Conservation (phyloP, 805 yeast species). For the Zygosaccharomyces bailii region DNA sequence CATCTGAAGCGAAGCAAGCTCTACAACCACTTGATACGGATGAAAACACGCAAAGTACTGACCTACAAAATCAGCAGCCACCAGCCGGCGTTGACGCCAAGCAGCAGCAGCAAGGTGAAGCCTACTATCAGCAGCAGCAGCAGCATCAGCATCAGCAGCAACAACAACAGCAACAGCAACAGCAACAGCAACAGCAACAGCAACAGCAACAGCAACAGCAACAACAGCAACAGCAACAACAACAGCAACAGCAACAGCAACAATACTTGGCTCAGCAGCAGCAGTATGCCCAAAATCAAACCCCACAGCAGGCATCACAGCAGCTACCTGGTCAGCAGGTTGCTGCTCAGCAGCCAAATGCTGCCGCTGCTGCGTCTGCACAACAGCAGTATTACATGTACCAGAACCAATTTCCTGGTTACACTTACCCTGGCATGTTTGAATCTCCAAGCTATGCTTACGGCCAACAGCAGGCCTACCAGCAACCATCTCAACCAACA, state of each 20-base stretch:
- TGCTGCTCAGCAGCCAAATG: constrained; percentile 14
- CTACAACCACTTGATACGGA: constrained; percentile 11
- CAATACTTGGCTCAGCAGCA: constrained; percentile 21
- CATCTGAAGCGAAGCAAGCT: constrained; percentile 22
- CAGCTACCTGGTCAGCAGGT: constrained; percentile 32
- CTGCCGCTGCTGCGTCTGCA: constrained; percentile 29
- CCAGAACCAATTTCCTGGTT: constrained; percentile 38
- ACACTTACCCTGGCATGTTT: constrained; percentile 37
- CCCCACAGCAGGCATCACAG: constrained; percentile 31
- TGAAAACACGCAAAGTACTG: constrained; percentile 12
- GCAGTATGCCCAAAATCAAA: constrained; percentile 27
- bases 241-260: constrained; percentile 34
- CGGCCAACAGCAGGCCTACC: constrained; percentile 30
- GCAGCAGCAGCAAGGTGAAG: constrained; percentile 17
- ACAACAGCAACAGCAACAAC: constrained; percentile 31
- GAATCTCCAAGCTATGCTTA: constrained; percentile 34
- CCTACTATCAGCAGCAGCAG: constrained; percentile 21
- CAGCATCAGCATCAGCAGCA: constrained; percentile 27
- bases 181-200: constrained; percentile 19
- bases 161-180: constrained; percentile 15
- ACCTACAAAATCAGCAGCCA: constrained; percentile 13
- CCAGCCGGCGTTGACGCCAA: constrained; percentile 11
- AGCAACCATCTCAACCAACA: constrained; percentile 22
- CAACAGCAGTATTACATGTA: constrained; percentile 38
- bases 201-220: constrained; percentile 17